Conservation (phyloP, 306 rosid genomes). For the Fragaria ananassa region DNA sequence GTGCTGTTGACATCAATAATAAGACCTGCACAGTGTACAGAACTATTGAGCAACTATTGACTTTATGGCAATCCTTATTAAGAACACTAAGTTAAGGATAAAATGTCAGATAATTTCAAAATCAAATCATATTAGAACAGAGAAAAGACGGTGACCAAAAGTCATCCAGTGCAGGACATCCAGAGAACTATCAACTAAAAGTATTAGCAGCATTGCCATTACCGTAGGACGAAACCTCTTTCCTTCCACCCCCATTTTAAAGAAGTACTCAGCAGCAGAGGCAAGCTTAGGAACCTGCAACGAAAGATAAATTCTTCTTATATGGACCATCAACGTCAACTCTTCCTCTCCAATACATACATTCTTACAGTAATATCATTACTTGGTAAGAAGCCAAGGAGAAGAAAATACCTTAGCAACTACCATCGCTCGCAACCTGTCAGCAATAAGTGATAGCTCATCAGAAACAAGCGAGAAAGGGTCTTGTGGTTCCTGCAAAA, state of each 20-base stretch:
- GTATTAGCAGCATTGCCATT: conserved; percentile 26
- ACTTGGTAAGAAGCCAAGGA: conserved; percentile 4
- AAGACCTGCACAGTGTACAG: conserved; percentile 54
- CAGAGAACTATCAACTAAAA: neutral
- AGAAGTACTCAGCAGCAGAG: conserved; percentile 88
- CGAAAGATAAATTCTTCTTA: neutral
- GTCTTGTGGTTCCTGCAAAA: conserved; percentile 71
- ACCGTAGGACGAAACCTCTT: conserved; percentile 98
- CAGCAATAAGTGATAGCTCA: conserved; percentile 72
- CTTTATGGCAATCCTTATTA: neutral
- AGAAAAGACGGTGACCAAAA: neutral
- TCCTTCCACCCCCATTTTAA: conserved; percentile 95
- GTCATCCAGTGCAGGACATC: neutral
- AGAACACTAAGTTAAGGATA: neutral
- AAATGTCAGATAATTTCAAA: neutral
- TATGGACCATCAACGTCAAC: neutral
- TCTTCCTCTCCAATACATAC: conserved; percentile 17
- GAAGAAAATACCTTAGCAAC: conserved; percentile 65
- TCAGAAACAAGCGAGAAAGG: conserved; percentile 94
- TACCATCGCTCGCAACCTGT: conserved; percentile 73
- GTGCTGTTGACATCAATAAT: conserved; percentile 82
- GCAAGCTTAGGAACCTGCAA: conserved; percentile 97
- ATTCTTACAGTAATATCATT: neutral
- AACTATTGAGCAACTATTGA: neutral
- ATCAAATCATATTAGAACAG: neutral